Evolutionary conservation across 345 rosid species (phyloP).

Genomic region (Euphorbia peplus): DNA sequence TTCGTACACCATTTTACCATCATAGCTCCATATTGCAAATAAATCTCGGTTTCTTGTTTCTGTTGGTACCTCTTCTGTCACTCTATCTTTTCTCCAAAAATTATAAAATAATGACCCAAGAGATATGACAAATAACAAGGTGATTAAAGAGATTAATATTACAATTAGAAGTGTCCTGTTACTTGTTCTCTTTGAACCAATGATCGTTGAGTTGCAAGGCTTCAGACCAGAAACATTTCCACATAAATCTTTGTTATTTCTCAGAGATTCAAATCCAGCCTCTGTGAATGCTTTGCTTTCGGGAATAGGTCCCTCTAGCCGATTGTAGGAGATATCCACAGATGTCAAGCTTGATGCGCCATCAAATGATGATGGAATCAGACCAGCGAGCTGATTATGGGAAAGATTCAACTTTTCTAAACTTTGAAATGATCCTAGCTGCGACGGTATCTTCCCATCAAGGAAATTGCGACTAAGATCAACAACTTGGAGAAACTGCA

Average conservation of each 20-base stretch:
- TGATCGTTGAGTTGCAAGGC: background rate
- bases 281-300: background rate
- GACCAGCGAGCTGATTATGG: conserved; percentile 6
- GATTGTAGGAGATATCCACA: background rate
- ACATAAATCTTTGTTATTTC: conserved; percentile 7
- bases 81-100: background rate
- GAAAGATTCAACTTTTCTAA: background rate
- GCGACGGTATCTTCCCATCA: background rate
- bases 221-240: background rate
- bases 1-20: background rate
- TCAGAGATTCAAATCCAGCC: background rate
- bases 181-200: background rate
- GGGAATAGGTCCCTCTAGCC: conserved; percentile 1
- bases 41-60: background rate
- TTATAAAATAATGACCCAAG: background rate
- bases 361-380: conserved; percentile 6
- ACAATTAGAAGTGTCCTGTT: background rate
- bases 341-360: background rate
- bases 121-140: background rate
- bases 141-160: background rate
- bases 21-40: background rate
- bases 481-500: background rate
- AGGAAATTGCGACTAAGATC: background rate
- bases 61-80: background rate
- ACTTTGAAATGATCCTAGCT: background rate